Evolutionary conservation across 345 rosid species (phyloP), one percentile per base, ranked within the genome.

Genomic region (Anacardium occidentale): DNA sequence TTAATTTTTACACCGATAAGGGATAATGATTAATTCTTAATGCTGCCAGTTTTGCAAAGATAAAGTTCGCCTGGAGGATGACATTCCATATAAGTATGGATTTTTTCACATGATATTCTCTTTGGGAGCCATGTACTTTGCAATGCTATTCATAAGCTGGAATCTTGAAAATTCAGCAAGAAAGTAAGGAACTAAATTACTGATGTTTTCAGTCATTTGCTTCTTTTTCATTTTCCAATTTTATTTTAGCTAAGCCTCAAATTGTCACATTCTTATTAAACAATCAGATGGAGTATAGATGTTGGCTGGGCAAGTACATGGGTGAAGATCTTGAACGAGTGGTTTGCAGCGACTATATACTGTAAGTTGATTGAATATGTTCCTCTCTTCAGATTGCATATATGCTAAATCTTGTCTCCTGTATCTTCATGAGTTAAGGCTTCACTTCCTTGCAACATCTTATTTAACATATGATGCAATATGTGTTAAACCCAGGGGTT

Each of bases 271-370:
- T 50, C 66, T 56, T 18, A 52, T 69, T 15, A 14, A 68, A 42
- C 52, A 61, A 48, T 56, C 70, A 94, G 98, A 83, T 94, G 97
- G 98, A 89, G 89, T 80, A 91, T 91, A 12, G 97, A 91, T 74
- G 91, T 89, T 64, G 96, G 98, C 2, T 91, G 96, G 97, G 78
- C 93, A 68, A 94, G 98, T 70, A 91, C 93, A 25, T 94, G 96
- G 97, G 94, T 94, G 57, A 94, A 94, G 78, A 87, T 94, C 63
- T 58, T 94, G 72, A 94, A 90, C 10, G 93, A 90, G 84, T 91
- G 97, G 98, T 84, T 94, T 21, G 96, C 96, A 4, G 92, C 97
- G 67, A 77, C 85, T 1, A 79, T 91, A 63, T 91, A 94, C 86
- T 12, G 98, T 91, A 78, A 85, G 96, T 79, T 15, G 51, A 78